phyloP scores from a whole-genome alignment of 208 protist species.

The Strigomonas culicis region DNA sequence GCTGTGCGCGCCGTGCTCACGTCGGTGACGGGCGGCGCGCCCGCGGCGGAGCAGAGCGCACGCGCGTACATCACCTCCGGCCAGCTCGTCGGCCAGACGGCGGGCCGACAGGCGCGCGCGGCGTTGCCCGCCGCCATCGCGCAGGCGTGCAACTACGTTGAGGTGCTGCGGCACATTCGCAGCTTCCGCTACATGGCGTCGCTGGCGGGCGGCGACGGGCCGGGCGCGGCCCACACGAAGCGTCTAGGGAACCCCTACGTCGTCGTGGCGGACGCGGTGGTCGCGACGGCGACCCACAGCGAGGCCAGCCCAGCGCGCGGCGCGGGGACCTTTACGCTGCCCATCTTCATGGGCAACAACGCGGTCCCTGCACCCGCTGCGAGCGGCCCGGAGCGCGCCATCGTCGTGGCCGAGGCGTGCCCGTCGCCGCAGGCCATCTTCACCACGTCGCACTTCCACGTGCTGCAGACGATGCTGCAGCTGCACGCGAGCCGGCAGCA shows the following conservation, averaged over 20 bases:
- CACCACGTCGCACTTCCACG: constrained; percentile 58
- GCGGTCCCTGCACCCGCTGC: constrained; percentile 12
- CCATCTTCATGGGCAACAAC: constrained; percentile 41
- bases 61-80: constrained; percentile 26
- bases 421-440: constrained; percentile 33
- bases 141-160: constrained; percentile 58
- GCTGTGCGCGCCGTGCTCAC: constrained; percentile 11
- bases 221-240: too few species aligned
- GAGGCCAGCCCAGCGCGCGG: constrained; percentile 12
- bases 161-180: constrained; percentile 22
- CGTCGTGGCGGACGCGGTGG: constrained; percentile 47
- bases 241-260: constrained; percentile 18
- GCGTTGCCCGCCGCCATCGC: constrained; percentile 19
- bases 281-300: constrained; percentile 38
- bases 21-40: constrained; percentile 11
- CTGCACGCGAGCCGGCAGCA: constrained; percentile 67
- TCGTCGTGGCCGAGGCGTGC: constrained; percentile 20
- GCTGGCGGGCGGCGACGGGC: constrained; percentile 18
- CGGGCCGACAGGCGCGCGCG: neutral
- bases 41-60: constrained; percentile 11
- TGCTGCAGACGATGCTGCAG: constrained; percentile 75
- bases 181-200: constrained; percentile 8
- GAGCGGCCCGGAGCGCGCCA: neutral
- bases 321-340: constrained; percentile 36
- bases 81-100: constrained; percentile 18